Conservation (phyloP, 345 rosid species). For the Excoecaria agallocha region DNA sequence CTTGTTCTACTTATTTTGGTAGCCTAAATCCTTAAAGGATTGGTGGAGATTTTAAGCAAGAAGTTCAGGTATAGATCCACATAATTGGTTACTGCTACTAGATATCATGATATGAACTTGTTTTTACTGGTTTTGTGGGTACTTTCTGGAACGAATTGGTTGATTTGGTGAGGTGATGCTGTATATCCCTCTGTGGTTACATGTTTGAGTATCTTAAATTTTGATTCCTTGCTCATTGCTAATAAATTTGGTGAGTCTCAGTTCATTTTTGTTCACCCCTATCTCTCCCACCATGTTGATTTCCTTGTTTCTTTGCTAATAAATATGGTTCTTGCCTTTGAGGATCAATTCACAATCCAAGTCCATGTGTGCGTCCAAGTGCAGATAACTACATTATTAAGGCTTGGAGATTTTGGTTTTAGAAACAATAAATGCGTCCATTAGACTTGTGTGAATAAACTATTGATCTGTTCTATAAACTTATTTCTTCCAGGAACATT, state of each 20-base stretch:
- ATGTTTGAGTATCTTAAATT: no score
- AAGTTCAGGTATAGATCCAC: conserved; percentile 60
- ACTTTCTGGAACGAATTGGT: neutral
- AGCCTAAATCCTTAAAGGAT: conserved; percentile 94
- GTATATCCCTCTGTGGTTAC: no score
- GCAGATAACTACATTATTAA: neutral
- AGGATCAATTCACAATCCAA: neutral
- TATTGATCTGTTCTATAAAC: neutral
- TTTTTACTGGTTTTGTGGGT: no score
- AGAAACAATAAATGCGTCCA: no score
- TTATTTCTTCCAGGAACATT: neutral
- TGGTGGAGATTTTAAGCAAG: conserved; percentile 93
- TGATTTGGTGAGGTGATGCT: neutral
- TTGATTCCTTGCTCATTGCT: no score
- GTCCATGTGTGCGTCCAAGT: neutral
- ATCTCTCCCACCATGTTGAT: no score
- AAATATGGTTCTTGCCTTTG: neutral
- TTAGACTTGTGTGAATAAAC: no score
- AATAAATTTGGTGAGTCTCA: neutral
- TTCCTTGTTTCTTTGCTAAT: no score
- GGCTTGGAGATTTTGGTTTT: neutral
- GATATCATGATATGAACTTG: no score
- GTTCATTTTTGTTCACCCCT: no score
- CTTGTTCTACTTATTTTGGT: conserved; percentile 4
- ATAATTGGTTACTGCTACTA: neutral